phyloP scores from a whole-genome alignment of 2,329 filamentous ascomycete genomes.

The Hypomyces perniciosus region DNA sequence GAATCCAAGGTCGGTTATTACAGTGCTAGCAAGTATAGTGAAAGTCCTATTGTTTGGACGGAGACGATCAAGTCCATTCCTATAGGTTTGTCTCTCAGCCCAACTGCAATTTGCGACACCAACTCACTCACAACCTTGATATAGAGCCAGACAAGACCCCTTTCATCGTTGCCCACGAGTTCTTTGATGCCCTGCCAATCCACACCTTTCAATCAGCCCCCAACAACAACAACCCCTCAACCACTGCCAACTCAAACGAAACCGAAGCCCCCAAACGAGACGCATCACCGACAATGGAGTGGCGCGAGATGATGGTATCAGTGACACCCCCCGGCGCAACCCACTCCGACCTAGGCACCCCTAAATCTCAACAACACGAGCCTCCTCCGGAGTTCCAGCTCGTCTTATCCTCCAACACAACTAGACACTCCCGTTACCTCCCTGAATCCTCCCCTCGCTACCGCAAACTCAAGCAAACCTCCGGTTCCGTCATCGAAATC shows the following conservation, averaged over 20 bases:
- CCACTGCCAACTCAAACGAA: background rate
- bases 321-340: slow-evolving; percentile 53
- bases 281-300: slow-evolving; percentile 45
- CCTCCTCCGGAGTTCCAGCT: slow-evolving; percentile 79
- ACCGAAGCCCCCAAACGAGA: background rate
- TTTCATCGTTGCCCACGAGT: slow-evolving; percentile 95
- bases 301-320: slow-evolving; percentile 77
- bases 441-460: slow-evolving; percentile 79
- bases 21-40: slow-evolving; percentile 68
- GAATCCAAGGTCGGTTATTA: slow-evolving; percentile 69
- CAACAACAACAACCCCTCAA: slow-evolving; percentile 20
- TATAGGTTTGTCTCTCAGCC: slow-evolving; percentile 40
- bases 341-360: slow-evolving; percentile 48
- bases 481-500: slow-evolving; percentile 75
- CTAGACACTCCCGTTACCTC: slow-evolving; percentile 77
- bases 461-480: slow-evolving; percentile 60
- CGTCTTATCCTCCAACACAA: slow-evolving; percentile 66
- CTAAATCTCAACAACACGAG: slow-evolving; percentile 44
- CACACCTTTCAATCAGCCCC: slow-evolving; percentile 81
- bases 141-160: slow-evolving; percentile 65
- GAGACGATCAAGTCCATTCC: slow-evolving; percentile 84
- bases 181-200: slow-evolving; percentile 96
- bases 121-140: background rate
- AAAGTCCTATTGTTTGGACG: slow-evolving; percentile 77
- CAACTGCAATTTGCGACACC: background rate